phyloP scores from a whole-genome alignment of 192 early-diverging fungal species.

The Entomortierella beljakovae region DNA sequence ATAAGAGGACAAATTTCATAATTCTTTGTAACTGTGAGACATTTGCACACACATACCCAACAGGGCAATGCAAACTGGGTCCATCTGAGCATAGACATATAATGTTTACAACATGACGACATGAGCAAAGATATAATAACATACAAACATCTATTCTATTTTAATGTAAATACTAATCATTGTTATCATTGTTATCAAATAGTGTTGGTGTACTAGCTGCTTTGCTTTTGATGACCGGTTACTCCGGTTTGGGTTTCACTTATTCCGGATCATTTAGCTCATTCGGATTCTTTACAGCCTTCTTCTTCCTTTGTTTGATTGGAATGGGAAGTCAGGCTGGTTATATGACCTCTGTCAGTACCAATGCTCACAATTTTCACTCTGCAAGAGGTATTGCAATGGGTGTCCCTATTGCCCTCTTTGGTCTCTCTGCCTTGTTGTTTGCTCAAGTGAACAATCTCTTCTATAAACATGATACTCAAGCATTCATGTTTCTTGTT shows the following conservation, averaged over 20 bases:
- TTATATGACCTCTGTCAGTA: constrained; percentile 71
- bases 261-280: constrained; percentile 35
- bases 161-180: no score
- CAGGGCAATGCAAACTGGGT: no score
- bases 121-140: neutral
- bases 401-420: constrained; percentile 67
- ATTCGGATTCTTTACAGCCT: constrained; percentile 52
- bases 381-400: constrained; percentile 67
- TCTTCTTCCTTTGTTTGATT: constrained; percentile 63
- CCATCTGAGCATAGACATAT: no score
- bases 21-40: no score
- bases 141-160: no score
- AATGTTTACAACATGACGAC: neutral
- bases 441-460: constrained; percentile 68
- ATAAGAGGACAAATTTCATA: neutral
- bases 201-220: constrained; percentile 33
- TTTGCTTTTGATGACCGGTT: constrained; percentile 22
- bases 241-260: constrained; percentile 33
- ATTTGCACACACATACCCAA: no score
- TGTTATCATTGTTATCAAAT: neutral
- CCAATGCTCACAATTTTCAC: constrained; percentile 69
- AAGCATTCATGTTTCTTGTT: constrained; percentile 64
- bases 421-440: constrained; percentile 71
- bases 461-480: constrained; percentile 64
- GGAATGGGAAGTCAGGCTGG: constrained; percentile 71